Percentiles rank a stretch among this genome's conserved stretches.
Evolutionary conservation across 2,329 filamentous ascomycete genomes (phyloP).

Genomic region (Bipolaris sorokiniana): DNA sequence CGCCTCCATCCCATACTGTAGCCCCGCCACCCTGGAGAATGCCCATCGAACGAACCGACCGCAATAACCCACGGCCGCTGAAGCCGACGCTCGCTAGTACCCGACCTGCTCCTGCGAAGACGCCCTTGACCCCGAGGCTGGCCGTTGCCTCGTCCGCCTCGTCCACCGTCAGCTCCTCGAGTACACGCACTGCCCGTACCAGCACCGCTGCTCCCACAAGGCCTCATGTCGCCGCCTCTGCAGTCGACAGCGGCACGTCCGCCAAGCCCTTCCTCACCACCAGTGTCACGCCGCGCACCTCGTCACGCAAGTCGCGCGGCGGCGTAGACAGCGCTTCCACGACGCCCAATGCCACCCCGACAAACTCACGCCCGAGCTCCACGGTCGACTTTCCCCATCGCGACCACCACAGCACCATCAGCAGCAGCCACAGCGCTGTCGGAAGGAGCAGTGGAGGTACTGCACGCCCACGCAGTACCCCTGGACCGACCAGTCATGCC

Average conservation of each 20-base stretch:
- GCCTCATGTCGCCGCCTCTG: conserved; percentile 40
- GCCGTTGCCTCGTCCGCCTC: conserved; percentile 48
- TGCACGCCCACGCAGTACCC: conserved; percentile 49
- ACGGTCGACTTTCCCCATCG: conserved; percentile 37
- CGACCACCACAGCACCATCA: conserved; percentile 37
- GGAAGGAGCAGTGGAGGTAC: conserved; percentile 25
- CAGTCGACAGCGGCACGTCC: conserved; percentile 61
- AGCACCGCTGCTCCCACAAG: conserved; percentile 36
- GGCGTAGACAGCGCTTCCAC: conserved; percentile 68
- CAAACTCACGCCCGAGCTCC: conserved; percentile 42
- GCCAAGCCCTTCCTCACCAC: conserved; percentile 64
- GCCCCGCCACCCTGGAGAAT: conserved; percentile 37
- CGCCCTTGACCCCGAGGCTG: conserved; percentile 66
- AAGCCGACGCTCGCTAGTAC: conserved; percentile 72
- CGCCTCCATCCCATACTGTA: conserved; percentile 21
- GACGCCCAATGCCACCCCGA: conserved; percentile 68
- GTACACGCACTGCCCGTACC: conserved; percentile 36
- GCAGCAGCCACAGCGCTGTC: conserved; percentile 29
- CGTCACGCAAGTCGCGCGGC: conserved; percentile 69
- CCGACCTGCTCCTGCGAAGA: conserved; percentile 56
- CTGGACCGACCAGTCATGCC: conserved; percentile 33
- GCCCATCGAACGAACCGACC: conserved; percentile 51
- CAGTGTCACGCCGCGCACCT: conserved; percentile 81
- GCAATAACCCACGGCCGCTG: conserved; percentile 63
- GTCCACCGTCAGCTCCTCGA: conserved; percentile 38